Evolutionary conservation across 2,329 filamentous ascomycete genomes (phyloP).

Genomic region (Diaporthe sp.): DNA sequence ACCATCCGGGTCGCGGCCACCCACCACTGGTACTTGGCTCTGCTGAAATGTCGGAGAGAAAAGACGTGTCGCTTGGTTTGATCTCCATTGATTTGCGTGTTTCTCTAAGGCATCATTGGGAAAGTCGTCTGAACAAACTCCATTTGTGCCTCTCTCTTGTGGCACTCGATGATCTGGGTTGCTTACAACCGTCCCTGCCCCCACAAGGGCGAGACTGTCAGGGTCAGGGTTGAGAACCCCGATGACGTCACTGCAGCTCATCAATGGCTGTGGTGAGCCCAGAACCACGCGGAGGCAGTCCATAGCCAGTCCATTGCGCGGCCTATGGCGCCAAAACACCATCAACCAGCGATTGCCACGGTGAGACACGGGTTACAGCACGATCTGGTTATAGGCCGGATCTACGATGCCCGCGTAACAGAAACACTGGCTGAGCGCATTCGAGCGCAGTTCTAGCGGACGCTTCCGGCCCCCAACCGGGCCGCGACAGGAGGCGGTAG

Average conservation of each 20-base stretch:
- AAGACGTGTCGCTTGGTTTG: neutral
- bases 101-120: neutral
- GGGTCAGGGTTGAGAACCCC: neutral
- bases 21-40: neutral
- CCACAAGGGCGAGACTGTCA: neutral
- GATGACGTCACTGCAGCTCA: neutral
- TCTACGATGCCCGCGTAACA: conserved; percentile 22
- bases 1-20: neutral
- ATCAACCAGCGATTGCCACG: neutral
- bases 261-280: neutral
- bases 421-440: conserved; percentile 19
- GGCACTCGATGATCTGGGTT: neutral
- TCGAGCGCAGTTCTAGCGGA: neutral
- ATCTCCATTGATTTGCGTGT: neutral
- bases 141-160: neutral
- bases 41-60: neutral
- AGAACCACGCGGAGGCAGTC: neutral
- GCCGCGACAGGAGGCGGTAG: conserved; percentile 26
- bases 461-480: conserved; percentile 22
- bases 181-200: neutral
- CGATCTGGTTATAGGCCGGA: conserved; percentile 20
- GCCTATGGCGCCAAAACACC: neutral
- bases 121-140: neutral
- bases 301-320: neutral
- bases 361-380: conserved; percentile 16